Evolutionary conservation across 2,329 filamentous ascomycete species (phyloP).

Genomic region (Phaeophleospora eucalypticola): DNA sequence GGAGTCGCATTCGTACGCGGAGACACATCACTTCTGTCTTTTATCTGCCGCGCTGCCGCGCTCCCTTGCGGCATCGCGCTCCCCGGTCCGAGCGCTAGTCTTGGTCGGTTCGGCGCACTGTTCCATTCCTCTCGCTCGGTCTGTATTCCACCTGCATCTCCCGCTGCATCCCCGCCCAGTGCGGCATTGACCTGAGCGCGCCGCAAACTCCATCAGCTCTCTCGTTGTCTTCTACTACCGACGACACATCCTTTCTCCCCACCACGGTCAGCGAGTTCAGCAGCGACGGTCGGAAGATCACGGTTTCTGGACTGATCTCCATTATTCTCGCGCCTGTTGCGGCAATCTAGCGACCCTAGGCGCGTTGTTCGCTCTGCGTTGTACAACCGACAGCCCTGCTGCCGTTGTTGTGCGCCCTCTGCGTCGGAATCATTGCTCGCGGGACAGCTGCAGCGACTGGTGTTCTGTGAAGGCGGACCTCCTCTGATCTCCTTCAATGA

Average conservation of each 20-base stretch:
- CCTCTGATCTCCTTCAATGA: slow-evolving; percentile 7
- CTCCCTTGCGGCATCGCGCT: no score
- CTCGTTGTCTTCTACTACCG: no score
- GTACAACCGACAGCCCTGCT: neutral
- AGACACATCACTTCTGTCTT: no score
- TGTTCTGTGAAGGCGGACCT: neutral
- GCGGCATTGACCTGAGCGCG: neutral
- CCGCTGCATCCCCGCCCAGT: neutral
- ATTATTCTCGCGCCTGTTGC: neutral
- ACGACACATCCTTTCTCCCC: no score
- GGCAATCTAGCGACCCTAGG: neutral
- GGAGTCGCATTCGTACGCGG: no score
- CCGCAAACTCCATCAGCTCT: no score
- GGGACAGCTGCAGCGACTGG: neutral
- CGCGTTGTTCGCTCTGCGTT: neutral
- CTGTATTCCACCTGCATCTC: neutral
- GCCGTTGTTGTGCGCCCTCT: neutral
- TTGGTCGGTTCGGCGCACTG: no score
- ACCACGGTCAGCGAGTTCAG: no score
- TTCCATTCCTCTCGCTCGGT: neutral
- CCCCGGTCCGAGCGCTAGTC: no score
- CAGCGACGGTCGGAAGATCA: no score
- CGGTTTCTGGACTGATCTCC: no score
- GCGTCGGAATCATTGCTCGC: neutral
- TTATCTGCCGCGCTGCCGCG: no score